Evolutionary conservation across 2,329 filamentous ascomycete genomes (phyloP), one percentile per base, ranked within the genome.

Genomic region (Aspergillus chevalieri): DNA sequence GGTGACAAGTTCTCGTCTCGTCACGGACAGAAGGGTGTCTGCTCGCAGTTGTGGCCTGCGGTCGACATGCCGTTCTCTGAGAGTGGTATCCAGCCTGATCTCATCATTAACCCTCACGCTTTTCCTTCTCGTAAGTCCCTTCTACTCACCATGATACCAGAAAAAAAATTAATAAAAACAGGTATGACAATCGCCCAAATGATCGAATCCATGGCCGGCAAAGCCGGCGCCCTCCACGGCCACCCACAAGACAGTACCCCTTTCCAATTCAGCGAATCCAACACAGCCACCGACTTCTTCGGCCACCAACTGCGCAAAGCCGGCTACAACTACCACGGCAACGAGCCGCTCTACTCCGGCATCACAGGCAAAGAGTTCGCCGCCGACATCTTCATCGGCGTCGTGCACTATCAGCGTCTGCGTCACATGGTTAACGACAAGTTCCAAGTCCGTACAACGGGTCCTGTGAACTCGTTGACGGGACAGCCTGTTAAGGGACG

Each of bases 401-500:
- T 96, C 9, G 93, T 98, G 53, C 97, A 97, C 78, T 98, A 98
- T 78, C 93, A 98, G 74, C 85, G 93, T 70, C 80, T 98, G 53
- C 81, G 93, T 68, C 93, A 98, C 84, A 98, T 98, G 93, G 93
- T 98, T 49, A 97, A 96, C 80, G 93, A 98, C 73, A 98, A 98
- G 74, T 98, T 88, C 78, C 93, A 98, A 71, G 93, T 97, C 49
- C 85, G 93, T 71, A 97, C 93, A 2, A 97, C 93, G 0, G 93
- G 93, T 48, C 91, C 91, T 1, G 86, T 96, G 41, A 93, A 93
- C 48, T 82, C 86, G 21, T 83, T 93, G 14, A 97, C 92, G 0
- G 91, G 92, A 28, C 93, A 98, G 68, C 93, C 93, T 38, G 93
- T 98, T 78, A 96, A 97, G 77, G 93, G 93, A 56, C 81, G 93